These are phyloP conservation scores for Borealophlyctis nickersoniae DNA, from an alignment of 192 early-diverging fungal species.

Conservation along the genomic window DNA sequence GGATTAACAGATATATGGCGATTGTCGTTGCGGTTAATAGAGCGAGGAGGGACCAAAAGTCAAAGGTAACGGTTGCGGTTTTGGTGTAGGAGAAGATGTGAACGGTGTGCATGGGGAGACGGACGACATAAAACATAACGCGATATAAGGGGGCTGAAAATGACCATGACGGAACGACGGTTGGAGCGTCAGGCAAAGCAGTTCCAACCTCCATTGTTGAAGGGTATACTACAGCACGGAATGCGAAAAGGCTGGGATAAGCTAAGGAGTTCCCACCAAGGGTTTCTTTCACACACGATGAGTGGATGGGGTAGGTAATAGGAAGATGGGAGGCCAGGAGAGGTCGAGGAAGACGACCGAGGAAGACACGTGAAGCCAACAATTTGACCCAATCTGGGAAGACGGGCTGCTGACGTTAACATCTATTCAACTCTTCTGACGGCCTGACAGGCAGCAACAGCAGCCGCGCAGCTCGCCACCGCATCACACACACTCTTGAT, in stretches of 20 bases:
- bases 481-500: conserved; percentile 12
- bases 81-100: conserved; percentile 24
- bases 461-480: conserved; percentile 26
- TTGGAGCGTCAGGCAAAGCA: neutral
- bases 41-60: conserved; percentile 33
- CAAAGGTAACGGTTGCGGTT: conserved; percentile 39
- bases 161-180: neutral
- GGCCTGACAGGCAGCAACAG: conserved; percentile 20
- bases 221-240: too few species aligned
- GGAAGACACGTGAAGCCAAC: too few species aligned
- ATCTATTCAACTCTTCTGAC: too few species aligned
- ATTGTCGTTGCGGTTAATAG: conserved; percentile 8
- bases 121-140: neutral
- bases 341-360: too few species aligned
- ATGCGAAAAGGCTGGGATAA: too few species aligned
- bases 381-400: too few species aligned
- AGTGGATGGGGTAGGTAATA: too few species aligned
- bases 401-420: too few species aligned
- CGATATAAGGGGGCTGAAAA: neutral
- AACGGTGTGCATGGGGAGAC: conserved; percentile 14
- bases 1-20: conserved; percentile 51
- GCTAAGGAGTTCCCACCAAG: too few species aligned
- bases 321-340: too few species aligned
- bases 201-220: too few species aligned
- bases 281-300: too few species aligned